These are phyloP conservation scores for Malus sieversii DNA, from an alignment of 306 rosid genomes.

Conservation along the genomic window DNA sequence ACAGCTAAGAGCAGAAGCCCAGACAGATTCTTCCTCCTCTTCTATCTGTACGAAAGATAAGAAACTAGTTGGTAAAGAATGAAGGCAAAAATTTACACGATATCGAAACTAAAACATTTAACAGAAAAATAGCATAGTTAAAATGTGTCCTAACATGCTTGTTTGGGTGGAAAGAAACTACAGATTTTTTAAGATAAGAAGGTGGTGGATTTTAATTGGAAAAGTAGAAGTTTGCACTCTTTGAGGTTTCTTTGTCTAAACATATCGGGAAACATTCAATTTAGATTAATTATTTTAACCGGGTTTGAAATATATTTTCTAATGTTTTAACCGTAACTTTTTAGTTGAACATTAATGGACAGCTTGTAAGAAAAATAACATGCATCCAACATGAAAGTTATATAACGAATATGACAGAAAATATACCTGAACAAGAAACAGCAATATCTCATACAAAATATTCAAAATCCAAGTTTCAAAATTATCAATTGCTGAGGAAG, in stretches of 20 bases:
- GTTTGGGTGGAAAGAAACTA: background rate
- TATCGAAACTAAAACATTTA: background rate
- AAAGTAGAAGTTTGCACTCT: background rate
- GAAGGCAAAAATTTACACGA: background rate
- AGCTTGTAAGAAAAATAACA: background rate
- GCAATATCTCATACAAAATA: conserved; percentile 80
- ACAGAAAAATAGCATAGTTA: background rate
- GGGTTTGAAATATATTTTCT: background rate
- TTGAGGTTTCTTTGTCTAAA: background rate
- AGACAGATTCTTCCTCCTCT: conserved; percentile 89
- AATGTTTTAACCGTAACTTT: background rate
- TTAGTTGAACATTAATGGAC: background rate
- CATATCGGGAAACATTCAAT: background rate
- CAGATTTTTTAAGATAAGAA: background rate
- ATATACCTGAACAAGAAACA: conserved; percentile 94
- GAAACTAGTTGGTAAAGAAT: conserved; percentile 8
- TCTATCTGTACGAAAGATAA: conserved; percentile 48
- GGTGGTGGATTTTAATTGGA: background rate
- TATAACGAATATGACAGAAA: conserved; percentile 2
- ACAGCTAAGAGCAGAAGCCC: conserved; percentile 99
- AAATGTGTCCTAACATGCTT: background rate
- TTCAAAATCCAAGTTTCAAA: conserved; percentile 87
- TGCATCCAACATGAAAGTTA: background rate
- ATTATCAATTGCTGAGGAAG: conserved; percentile 55
- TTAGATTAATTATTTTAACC: background rate